phyloP scores from a whole-genome alignment of 2,329 filamentous ascomycete genomes.

The Zymoseptoria brevis region DNA sequence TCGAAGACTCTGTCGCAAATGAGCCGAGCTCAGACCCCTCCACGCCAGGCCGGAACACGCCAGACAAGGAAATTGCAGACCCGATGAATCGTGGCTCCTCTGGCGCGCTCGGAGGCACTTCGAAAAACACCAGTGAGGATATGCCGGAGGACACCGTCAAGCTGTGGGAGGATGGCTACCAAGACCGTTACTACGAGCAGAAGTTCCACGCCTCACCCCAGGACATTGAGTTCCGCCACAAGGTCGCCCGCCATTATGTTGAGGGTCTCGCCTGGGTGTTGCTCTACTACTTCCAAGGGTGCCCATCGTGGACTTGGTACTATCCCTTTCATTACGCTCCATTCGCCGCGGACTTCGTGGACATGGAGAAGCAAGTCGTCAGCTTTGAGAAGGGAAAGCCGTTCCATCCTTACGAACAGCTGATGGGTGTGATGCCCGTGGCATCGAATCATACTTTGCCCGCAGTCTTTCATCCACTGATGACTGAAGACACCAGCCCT shows the following conservation, averaged over 20 bases:
- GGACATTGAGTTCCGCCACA: slow-evolving; percentile 77
- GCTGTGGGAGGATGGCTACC: slow-evolving; percentile 92
- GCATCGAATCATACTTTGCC: slow-evolving; percentile 89
- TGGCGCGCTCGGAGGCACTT: slow-evolving; percentile 33
- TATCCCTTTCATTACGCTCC: slow-evolving; percentile 98
- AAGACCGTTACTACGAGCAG: slow-evolving; percentile 91
- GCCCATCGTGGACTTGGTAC: slow-evolving; percentile 98
- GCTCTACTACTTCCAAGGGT: slow-evolving; percentile 95
- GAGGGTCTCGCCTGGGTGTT: slow-evolving; percentile 94
- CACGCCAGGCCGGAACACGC: slow-evolving; percentile 54
- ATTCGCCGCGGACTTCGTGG: slow-evolving; percentile 89
- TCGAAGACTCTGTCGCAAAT: slow-evolving; percentile 49
- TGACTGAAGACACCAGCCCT: slow-evolving; percentile 78
- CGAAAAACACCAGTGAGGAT: slow-evolving; percentile 48
- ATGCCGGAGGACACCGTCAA: slow-evolving; percentile 71
- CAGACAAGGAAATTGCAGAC: slow-evolving; percentile 31
- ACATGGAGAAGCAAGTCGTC: slow-evolving; percentile 70
- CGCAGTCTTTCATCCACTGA: slow-evolving; percentile 77
- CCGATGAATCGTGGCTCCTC: slow-evolving; percentile 23
- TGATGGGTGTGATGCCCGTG: slow-evolving; percentile 95
- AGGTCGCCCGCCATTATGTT: slow-evolving; percentile 84
- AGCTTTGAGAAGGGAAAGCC: slow-evolving; percentile 76
- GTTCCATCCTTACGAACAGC: slow-evolving; percentile 88
- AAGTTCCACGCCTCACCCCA: slow-evolving; percentile 81
- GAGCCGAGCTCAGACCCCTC: slow-evolving; percentile 26